phyloP scores from a whole-genome alignment of 1,284 basidiomycete genomes.

The Pseudozyma pruni region DNA sequence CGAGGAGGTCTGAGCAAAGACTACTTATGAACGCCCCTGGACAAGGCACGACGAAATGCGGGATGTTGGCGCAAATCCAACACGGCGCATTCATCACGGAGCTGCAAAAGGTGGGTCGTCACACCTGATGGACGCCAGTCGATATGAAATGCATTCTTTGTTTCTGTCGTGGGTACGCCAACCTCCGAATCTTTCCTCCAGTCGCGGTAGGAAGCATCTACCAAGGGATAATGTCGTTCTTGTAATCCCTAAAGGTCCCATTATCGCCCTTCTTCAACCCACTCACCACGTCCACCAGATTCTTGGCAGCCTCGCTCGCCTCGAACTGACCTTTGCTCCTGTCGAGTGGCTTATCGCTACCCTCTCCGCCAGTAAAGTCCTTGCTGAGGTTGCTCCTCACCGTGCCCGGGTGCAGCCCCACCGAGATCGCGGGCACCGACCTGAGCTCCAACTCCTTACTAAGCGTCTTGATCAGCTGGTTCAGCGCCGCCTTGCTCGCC shows the following conservation, averaged over 20 bases:
- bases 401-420: slow-evolving; percentile 68
- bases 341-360: slow-evolving; percentile 50
- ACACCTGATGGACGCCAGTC: too few relatives aligned
- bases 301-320: slow-evolving; percentile 74
- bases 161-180: too few relatives aligned
- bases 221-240: slow-evolving; percentile 72
- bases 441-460: slow-evolving; percentile 75
- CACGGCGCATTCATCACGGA: too few relatives aligned
- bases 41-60: too few relatives aligned
- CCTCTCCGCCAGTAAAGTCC: slow-evolving; percentile 64
- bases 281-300: slow-evolving; percentile 73
- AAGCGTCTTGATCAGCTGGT: slow-evolving; percentile 78
- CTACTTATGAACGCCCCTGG: too few relatives aligned
- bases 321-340: slow-evolving; percentile 72
- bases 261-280: slow-evolving; percentile 71
- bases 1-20: too few relatives aligned
- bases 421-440: slow-evolving; percentile 72
- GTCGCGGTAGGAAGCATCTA: slow-evolving; percentile 26
- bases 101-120: too few relatives aligned
- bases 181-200: too few relatives aligned
- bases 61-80: too few relatives aligned
- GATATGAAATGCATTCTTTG: too few relatives aligned
- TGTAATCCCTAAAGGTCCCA: slow-evolving; percentile 79
- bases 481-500: slow-evolving; percentile 79
- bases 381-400: slow-evolving; percentile 73